phyloP scores from a whole-genome alignment of 805 yeast species.

The Debaryomyces tyrocola region DNA sequence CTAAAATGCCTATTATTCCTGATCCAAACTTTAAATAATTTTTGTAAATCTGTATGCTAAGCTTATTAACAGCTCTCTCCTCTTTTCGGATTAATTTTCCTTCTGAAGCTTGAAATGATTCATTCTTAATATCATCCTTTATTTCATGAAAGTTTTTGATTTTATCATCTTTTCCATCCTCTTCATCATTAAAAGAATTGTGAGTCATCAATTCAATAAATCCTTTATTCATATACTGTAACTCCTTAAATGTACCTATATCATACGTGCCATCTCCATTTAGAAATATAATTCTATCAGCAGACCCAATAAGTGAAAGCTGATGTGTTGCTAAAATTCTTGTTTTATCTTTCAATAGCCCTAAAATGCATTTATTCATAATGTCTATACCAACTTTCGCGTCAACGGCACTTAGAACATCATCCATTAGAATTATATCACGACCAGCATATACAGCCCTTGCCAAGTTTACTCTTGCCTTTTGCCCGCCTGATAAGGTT shows the following conservation, averaged over 20 bases:
- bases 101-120: conserved; percentile 2
- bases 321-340: conserved; percentile 82
- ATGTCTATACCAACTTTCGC: conserved; percentile 81
- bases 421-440: conserved; percentile 71
- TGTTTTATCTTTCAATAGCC: conserved; percentile 56
- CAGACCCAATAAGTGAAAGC: conserved; percentile 62
- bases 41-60: conserved; percentile 12
- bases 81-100: conserved; percentile 13
- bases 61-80: conserved; percentile 16
- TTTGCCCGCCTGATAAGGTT: conserved; percentile 84
- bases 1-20: conserved; percentile 7
- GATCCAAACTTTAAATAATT: conserved; percentile 13
- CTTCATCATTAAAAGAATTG: conserved; percentile 7
- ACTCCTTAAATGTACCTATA: conserved; percentile 58
- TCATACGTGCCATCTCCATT: conserved; percentile 60
- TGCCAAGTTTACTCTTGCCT: conserved; percentile 75
- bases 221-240: conserved; percentile 34
- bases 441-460: conserved; percentile 70
- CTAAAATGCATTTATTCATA: conserved; percentile 65
- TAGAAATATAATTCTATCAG: conserved; percentile 67
- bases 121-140: conserved; percentile 14
- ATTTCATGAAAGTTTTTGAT: conserved; percentile 2
- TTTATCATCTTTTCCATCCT: conserved; percentile 3
- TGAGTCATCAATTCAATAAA: conserved; percentile 40
- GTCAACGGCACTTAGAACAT: conserved; percentile 80